Evolutionary conservation across 352 stramenopile species (phyloP), one percentile per base, ranked within the genome.

Genomic region (Aphanomyces euteiches): DNA sequence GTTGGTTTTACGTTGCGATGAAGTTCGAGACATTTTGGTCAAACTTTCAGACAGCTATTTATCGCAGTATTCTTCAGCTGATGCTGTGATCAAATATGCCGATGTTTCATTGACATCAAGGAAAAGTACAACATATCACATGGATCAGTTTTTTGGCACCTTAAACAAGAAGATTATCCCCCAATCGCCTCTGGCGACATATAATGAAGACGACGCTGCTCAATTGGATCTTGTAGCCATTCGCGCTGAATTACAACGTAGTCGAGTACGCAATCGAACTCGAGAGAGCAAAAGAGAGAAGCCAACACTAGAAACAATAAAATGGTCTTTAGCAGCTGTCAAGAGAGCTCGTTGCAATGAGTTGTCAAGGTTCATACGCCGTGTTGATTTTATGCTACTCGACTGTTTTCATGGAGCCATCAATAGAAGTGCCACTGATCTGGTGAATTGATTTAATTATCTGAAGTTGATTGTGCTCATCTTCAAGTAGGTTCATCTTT

Each of bases 271-370:
- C 3, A 37, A n/a, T 15, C 59, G 61, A 36, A n/a, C 48, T 12
- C 21, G 47, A 21, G 48, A 43, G 56, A 21, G 34, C n/a, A 63
- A 56, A 28, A 50, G 54, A 56, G 59, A 67, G 40, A 67, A 54
- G 47, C 53, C 48, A 0, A 54, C 48, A 47, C 21, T 70, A 34
- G 64, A 70, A 15, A 19, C 41, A 21, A 54, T 63, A 28, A 63
- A 63, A 3, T 92, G 85, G 85, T 90, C 83, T 1, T 74, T 90
- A 58, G 85, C 83, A 6, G 83, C 85, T 1, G 89, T 90, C 17
- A 80, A 76, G 45, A 77, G 85, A 0, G 74, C 82, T 5, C 83
- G 80, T 19, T 92, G 85, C 50, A 63, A 67, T 5, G 78, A 87
- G 34, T 66, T 92, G 7, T 77, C 82, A 3, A 83, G 77, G 43